Evolutionary conservation across 2,329 filamentous ascomycete genomes (phyloP), one percentile per base, ranked within the genome.

Genomic region (Colletotrichum higginsianum): DNA sequence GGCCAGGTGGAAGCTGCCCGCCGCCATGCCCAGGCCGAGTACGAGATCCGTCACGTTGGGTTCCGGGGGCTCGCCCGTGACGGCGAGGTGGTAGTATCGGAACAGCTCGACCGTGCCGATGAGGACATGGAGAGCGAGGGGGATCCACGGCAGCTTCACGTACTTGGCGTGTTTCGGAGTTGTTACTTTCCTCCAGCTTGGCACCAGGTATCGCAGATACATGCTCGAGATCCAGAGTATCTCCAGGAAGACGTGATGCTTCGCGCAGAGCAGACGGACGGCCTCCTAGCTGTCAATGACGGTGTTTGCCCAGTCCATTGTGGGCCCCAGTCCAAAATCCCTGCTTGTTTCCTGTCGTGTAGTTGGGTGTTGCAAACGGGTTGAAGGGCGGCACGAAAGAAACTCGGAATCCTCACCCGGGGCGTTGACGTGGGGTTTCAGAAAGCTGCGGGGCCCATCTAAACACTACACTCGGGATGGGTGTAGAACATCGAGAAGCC

Each of bases 171-270:
- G 11, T n/a, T 46, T 70, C 38, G 57, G 46, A 26, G 46, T 53
- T 12, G 42, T 30, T 18, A 63, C n/a, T 3, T 52, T 46, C 16
- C 12, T 47, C 40, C 44, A 67, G 12, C 49, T 47, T 9, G 52
- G 65, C 8, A 62, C 38, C 2, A 71, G 57, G 44, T 21, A 49
- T n/a, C 35, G 66, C 8, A 56, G 18, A 23, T 56, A 60, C 26
- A 18, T 53, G 23, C 26, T 50, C 15, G 44, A 57, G 12, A 49
- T 60, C 23, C 44, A 72, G 40, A 65, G 16, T 11, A 72, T 52
- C 30, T 70, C 69, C 23, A 72, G 35, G 16, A 60, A 56, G 53
- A 65, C 18, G 13, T 16, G 66, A 16, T 61, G 46, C 69, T 42
- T 46, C 38, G 40, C 53, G 53, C 50, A 70, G 5, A 70, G 50